Evolutionary conservation across 345 rosid genomes (phyloP).

Genomic region (Excoecaria cochinchinensis): DNA sequence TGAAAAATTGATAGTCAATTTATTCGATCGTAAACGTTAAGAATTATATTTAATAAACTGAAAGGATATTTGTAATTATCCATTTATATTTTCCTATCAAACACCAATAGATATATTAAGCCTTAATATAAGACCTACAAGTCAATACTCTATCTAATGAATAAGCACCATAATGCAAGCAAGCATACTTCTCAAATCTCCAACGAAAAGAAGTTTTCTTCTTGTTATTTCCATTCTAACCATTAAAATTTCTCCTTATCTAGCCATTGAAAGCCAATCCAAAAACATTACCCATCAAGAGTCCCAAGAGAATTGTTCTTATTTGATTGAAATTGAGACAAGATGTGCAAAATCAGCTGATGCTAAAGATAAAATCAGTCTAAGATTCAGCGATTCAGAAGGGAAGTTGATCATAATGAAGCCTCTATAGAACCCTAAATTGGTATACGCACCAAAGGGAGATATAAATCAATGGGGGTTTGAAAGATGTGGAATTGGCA

Average conservation of each 20-base stretch:
- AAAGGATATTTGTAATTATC: no score
- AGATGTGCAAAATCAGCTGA: slow-evolving; percentile 21
- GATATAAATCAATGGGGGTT: slow-evolving; percentile 11
- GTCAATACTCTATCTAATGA: no score
- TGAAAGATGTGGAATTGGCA: slow-evolving; percentile 1
- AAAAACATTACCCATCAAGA: background rate
- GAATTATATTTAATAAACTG: no score
- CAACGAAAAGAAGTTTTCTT: background rate
- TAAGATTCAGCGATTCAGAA: slow-evolving; percentile 14
- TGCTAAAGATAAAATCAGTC: slow-evolving; percentile 18
- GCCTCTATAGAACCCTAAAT: slow-evolving; percentile 16
- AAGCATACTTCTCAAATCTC: background rate
- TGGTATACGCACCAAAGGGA: slow-evolving; percentile 13
- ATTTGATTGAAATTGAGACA: slow-evolving; percentile 20
- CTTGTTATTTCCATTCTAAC: background rate
- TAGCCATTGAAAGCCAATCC: background rate
- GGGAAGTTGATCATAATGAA: slow-evolving; percentile 17
- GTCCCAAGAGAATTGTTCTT: background rate
- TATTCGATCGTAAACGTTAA: no score
- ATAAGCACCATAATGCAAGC: background rate
- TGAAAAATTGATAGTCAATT: no score
- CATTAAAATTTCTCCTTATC: background rate
- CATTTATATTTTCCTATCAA: no score
- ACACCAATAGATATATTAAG: no score
- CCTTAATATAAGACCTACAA: no score